phyloP scores from a whole-genome alignment of 352 stramenopile genomes.

The Globisporangium uncinulatum region DNA sequence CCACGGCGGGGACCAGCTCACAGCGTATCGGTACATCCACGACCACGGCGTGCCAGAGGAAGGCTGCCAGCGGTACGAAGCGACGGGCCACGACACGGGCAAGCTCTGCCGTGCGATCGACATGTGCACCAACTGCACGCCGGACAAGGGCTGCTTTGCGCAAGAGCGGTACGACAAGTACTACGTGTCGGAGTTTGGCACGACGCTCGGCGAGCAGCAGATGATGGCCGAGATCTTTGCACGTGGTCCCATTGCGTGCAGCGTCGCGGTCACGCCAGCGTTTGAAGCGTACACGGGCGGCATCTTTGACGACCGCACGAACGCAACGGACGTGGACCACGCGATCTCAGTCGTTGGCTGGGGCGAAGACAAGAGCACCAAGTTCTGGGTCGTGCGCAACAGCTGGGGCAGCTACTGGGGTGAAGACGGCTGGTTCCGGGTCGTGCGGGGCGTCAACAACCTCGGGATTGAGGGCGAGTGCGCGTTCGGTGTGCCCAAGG shows the following conservation, averaged over 20 bases:
- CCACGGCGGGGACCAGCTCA: slow-evolving; percentile 89
- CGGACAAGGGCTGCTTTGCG: slow-evolving; percentile 73
- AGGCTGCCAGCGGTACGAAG: slow-evolving; percentile 92
- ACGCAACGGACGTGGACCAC: slow-evolving; percentile 71
- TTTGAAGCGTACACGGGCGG: slow-evolving; percentile 92
- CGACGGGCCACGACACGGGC: slow-evolving; percentile 88
- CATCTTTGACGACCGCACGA: slow-evolving; percentile 90
- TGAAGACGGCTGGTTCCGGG: slow-evolving; percentile 93
- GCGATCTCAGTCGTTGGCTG: slow-evolving; percentile 96
- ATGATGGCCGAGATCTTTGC: slow-evolving; percentile 97
- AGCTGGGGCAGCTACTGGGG: slow-evolving; percentile 93
- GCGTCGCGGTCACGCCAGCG: slow-evolving; percentile 87
- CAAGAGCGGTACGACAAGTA: slow-evolving; percentile 94
- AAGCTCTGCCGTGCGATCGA: slow-evolving; percentile 85
- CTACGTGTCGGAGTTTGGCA: slow-evolving; percentile 93
- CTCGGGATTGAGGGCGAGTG: slow-evolving; percentile 92
- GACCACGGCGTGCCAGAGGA: slow-evolving; percentile 92
- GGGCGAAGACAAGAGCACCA: slow-evolving; percentile 81
- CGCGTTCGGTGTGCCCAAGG: slow-evolving; percentile 86
- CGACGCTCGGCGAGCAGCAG: slow-evolving; percentile 82
- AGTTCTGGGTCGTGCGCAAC: slow-evolving; percentile 97
- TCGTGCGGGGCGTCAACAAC: slow-evolving; percentile 91
- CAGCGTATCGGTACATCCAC: slow-evolving; percentile 91
- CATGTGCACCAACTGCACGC: slow-evolving; percentile 91
- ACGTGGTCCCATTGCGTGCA: slow-evolving; percentile 92